Percentiles rank a stretch among this genome's conserved stretches.
Evolutionary conservation across 495 filamentous ascomycete genomes (phyloP).

Genomic region (Viridothelium virens): DNA sequence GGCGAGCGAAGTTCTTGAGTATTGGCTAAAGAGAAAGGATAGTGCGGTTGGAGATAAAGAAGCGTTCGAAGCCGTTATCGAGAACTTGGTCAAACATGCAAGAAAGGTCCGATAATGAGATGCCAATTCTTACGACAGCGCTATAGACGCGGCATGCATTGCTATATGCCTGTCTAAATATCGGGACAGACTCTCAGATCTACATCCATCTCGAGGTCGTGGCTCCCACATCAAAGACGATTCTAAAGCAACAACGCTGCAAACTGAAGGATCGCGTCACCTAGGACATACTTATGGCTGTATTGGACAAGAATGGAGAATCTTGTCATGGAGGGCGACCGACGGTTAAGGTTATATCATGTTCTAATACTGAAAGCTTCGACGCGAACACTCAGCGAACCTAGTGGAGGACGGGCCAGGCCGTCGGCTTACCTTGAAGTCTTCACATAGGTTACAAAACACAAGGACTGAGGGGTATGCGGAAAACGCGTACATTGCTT

Average conservation of each 20-base stretch:
- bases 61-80: constrained; percentile 95
- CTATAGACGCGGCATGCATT: background rate
- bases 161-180: background rate
- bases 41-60: constrained; percentile 83
- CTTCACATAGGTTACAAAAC: background rate
- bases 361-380: too few species aligned
- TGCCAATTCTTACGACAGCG: background rate
- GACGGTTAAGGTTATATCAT: too few species aligned
- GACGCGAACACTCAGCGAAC: too few species aligned
- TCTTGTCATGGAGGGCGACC: too few species aligned
- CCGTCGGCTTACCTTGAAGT: background rate
- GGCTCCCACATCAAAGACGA: too few species aligned
- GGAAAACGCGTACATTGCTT: background rate
- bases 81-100: constrained; percentile 63
- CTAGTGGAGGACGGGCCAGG: too few species aligned
- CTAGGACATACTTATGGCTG: too few species aligned
- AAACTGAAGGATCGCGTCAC: too few species aligned
- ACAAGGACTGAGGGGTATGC: background rate
- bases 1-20: constrained; percentile 72
- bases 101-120: constrained; percentile 5
- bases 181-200: background rate
- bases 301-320: too few species aligned
- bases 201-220: too few species aligned
- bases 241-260: too few species aligned
- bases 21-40: constrained; percentile 80